These are phyloP conservation scores for Saccharomyces uvarum DNA, from an alignment of 1,139 yeast species.

Conservation along the genomic window DNA sequence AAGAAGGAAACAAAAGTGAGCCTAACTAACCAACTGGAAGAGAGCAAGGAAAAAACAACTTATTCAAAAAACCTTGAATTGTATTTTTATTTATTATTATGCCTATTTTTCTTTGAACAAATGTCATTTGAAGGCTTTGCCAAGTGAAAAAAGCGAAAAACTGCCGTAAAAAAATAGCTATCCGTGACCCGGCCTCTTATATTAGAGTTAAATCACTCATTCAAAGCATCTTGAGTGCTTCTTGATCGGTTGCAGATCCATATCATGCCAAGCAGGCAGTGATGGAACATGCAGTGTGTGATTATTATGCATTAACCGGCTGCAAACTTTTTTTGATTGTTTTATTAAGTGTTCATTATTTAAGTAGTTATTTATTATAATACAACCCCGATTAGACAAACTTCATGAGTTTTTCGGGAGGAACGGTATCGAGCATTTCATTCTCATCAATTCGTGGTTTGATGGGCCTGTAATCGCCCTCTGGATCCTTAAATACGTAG, in stretches of 20 bases:
- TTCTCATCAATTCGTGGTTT: conserved; percentile 48
- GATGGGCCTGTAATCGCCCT: conserved; percentile 17
- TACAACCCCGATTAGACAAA: conserved; percentile 21
- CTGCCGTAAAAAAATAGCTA: neutral
- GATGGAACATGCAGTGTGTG: neutral
- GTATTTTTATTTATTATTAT: neutral
- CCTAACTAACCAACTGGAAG: neutral
- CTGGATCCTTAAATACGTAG: conserved; percentile 36
- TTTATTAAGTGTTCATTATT: neutral
- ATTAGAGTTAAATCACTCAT: neutral
- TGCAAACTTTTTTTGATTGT: neutral
- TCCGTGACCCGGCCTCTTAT: neutral
- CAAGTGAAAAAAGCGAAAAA: neutral
- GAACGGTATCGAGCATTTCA: conserved; percentile 55
- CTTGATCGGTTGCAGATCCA: neutral
- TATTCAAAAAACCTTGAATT: neutral
- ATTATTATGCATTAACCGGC: neutral
- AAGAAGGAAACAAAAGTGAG: neutral
- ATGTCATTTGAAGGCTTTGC: conserved; percentile 2
- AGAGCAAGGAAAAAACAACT: neutral
- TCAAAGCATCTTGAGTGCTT: neutral
- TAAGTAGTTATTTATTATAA: conserved; percentile 1
- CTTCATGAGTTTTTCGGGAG: conserved; percentile 49
- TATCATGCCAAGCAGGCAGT: neutral
- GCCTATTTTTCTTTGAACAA: neutral